phyloP scores from a whole-genome alignment of 768 basidiomycete genomes.

The Fibroporia radiculosa region DNA sequence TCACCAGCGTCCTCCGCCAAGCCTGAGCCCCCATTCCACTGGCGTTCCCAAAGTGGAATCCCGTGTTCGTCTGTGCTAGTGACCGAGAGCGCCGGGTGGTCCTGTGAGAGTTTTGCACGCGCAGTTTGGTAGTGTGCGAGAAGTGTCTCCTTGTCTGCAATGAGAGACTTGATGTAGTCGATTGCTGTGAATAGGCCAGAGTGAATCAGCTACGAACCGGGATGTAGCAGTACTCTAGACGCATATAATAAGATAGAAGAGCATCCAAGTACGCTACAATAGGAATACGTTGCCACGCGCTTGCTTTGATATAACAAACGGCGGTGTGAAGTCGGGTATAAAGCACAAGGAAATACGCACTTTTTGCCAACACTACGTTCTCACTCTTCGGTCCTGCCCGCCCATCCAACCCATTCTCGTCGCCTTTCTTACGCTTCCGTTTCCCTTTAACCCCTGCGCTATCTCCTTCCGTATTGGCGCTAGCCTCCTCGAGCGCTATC shows the following conservation, averaged over 20 bases:
- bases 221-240: too few relatives aligned
- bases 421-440: conserved; percentile 19
- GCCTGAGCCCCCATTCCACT: conserved; percentile 71
- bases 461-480: conserved; percentile 3
- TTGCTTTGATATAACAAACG: too few relatives aligned
- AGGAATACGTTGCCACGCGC: too few relatives aligned
- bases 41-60: conserved; percentile 66
- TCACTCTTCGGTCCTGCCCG: conserved; percentile 87
- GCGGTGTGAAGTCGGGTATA: too few relatives aligned
- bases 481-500: conserved; percentile 60
- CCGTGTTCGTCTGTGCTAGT: conserved; percentile 17
- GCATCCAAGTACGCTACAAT: too few relatives aligned
- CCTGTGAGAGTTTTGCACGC: conserved; percentile 44
- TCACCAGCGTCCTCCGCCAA: conserved; percentile 39
- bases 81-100: conserved; percentile 49
- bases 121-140: conserved; percentile 54
- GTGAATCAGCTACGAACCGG: too few relatives aligned
- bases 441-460: conserved; percentile 22
- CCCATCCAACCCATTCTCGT: conserved; percentile 66
- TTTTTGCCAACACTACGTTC: conserved; percentile 82
- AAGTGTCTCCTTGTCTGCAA: conserved; percentile 51
- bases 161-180: conserved; percentile 68
- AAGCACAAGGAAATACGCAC: conserved; percentile 51
- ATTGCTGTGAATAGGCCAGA: conserved; percentile 74
- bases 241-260: too few relatives aligned